Percentiles rank a stretch among this genome's conserved stretches.
Evolutionary conservation across 495 filamentous ascomycete species (phyloP).

Genomic region (Penicillium longicatenatum): DNA sequence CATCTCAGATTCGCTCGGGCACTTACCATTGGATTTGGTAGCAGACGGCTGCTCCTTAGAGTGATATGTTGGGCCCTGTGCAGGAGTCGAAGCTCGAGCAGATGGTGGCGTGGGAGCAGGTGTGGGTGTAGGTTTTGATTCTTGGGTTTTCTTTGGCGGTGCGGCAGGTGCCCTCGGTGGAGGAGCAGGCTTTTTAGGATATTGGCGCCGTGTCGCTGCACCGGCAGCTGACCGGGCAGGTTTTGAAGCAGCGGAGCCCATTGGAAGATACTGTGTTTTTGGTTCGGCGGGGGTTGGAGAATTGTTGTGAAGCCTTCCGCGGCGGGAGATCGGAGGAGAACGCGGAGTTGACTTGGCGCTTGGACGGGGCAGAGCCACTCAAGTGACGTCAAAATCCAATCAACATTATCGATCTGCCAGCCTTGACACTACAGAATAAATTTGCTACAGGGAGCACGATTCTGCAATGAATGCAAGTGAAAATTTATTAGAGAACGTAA

Average conservation of each 20-base stretch:
- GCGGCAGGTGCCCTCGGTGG: conserved; percentile 30
- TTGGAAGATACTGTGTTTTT: conserved; percentile 25
- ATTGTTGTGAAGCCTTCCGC: conserved; percentile 20
- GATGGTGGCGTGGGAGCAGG: conserved; percentile 19
- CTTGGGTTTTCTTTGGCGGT: conserved; percentile 16
- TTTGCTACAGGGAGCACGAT: neutral
- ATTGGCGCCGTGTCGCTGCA: conserved; percentile 55
- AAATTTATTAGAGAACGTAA: neutral
- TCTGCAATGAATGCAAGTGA: neutral
- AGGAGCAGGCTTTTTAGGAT: conserved; percentile 51
- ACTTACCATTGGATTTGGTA: conserved; percentile 39
- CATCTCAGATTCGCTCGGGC: neutral
- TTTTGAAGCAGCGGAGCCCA: conserved; percentile 68
- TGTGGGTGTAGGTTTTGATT: conserved; percentile 17
- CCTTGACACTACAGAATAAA: neutral
- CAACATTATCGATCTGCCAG: conserved; percentile 2
- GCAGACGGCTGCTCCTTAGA: conserved; percentile 38
- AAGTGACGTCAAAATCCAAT: conserved; percentile 33
- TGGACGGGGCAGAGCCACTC: conserved; percentile 11
- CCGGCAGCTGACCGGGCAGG: conserved; percentile 55
- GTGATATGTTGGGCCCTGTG: conserved; percentile 44
- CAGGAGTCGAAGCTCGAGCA: conserved; percentile 19
- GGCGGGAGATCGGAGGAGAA: conserved; percentile 24
- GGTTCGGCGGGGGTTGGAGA: conserved; percentile 1
- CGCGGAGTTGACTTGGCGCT: conserved; percentile 29